A percentile compares a stretch with the other conserved stretches of the same genome.
Evolutionary conservation across 2,329 filamentous ascomycete species (phyloP).

Genomic region (Exophiala spinifera): DNA sequence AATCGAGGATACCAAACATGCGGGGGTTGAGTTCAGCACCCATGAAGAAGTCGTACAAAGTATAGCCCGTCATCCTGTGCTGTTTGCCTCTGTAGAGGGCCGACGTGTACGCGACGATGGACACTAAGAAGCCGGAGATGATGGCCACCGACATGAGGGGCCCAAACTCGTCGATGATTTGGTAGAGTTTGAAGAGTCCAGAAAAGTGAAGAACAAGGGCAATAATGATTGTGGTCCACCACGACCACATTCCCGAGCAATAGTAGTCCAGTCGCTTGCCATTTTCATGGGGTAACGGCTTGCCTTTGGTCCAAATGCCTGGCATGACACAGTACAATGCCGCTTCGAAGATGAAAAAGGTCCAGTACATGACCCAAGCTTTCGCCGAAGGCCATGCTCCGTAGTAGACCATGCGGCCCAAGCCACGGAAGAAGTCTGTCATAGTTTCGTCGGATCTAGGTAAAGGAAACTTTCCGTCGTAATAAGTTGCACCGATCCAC

Average conservation of each 20-base stretch:
- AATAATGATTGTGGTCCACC: conserved; percentile 78
- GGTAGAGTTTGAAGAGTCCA: conserved; percentile 84
- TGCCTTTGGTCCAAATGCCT: conserved; percentile 82
- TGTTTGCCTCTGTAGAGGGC: conserved; percentile 74
- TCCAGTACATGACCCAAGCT: conserved; percentile 94
- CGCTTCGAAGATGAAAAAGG: conserved; percentile 81
- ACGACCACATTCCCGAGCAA: conserved; percentile 83
- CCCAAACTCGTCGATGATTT: conserved; percentile 91
- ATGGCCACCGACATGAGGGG: conserved; percentile 91
- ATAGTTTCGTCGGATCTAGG: conserved; percentile 65
- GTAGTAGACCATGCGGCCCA: conserved; percentile 71
- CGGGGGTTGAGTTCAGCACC: conserved; percentile 82
- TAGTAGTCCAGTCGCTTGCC: conserved; percentile 90
- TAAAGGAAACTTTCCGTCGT: conserved; percentile 75
- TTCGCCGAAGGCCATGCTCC: conserved; percentile 77
- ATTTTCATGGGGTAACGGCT: conserved; percentile 76
- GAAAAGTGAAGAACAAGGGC: conserved; percentile 73
- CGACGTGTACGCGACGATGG: conserved; percentile 80
- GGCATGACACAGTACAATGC: conserved; percentile 81
- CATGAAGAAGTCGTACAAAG: conserved; percentile 87
- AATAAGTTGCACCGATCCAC: conserved; percentile 95
- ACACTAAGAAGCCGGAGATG: conserved; percentile 79
- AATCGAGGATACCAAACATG: conserved; percentile 79
- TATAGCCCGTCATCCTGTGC: conserved; percentile 85
- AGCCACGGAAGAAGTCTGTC: conserved; percentile 66